These are phyloP conservation scores for Phytophthora cryptogea DNA, from an alignment of 352 stramenopile species.

Conservation along the genomic window DNA sequence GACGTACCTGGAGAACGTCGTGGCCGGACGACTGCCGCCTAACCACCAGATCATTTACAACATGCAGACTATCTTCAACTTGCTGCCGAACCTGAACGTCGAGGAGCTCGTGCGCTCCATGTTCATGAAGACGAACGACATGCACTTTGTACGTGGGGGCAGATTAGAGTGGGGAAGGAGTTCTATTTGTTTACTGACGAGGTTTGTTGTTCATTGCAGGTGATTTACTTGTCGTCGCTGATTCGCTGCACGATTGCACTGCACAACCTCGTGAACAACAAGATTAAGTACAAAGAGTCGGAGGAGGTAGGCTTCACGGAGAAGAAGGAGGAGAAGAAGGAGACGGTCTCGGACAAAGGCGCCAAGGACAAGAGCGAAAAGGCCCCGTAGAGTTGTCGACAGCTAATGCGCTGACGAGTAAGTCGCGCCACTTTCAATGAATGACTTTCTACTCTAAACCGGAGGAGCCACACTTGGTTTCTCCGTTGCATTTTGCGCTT, in stretches of 20 bases:
- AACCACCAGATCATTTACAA: constrained; percentile 98
- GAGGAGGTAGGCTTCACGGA: constrained; percentile 76
- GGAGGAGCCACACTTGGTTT: too few species aligned
- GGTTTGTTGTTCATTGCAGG: constrained; percentile 44
- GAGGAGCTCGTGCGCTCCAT: constrained; percentile 96
- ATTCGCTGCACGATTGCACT: constrained; percentile 98
- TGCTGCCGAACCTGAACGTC: constrained; percentile 98
- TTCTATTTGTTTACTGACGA: constrained; percentile 3
- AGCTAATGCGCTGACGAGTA: constrained; percentile 22
- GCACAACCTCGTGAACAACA: constrained; percentile 99
- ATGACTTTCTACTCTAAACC: constrained; percentile 22
- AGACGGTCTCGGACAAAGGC: constrained; percentile 27
- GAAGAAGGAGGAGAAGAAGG: constrained; percentile 57
- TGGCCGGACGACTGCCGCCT: constrained; percentile 69
- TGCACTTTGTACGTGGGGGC: constrained; percentile 93
- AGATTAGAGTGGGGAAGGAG: background rate
- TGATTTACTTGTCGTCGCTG: constrained; percentile 97
- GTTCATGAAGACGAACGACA: constrained; percentile 99
- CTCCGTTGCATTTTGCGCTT: background rate
- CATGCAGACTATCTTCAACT: constrained; percentile 99
- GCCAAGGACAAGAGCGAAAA: constrained; percentile 54
- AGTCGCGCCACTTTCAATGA: constrained; percentile 24
- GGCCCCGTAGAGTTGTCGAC: constrained; percentile 43
- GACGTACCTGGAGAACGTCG: constrained; percentile 95
- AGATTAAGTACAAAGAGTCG: constrained; percentile 96